These are phyloP conservation scores for Ophiostoma novo-ulmi DNA, from an alignment of 2,329 filamentous ascomycete genomes.

Conservation along the genomic window DNA sequence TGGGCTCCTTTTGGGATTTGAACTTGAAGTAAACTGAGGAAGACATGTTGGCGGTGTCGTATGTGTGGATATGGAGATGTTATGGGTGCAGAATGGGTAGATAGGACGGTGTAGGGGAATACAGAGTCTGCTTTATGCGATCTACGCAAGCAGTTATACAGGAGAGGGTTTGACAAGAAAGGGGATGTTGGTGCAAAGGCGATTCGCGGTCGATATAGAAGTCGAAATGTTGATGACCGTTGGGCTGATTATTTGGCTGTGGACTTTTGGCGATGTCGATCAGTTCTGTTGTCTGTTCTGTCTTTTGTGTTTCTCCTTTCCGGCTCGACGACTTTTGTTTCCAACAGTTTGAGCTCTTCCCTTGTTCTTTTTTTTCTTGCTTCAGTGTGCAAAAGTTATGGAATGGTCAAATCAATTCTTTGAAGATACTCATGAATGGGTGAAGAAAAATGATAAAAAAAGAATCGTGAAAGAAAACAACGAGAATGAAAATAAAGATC, in stretches of 20 bases:
- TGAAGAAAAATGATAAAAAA: conserved; percentile 18
- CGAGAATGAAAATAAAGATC: conserved; percentile 10
- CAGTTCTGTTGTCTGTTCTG: background rate
- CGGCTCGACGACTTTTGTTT: background rate
- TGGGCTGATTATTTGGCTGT: background rate
- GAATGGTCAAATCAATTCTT: conserved; percentile 29
- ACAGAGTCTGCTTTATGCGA: conserved; percentile 16
- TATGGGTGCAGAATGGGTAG: background rate
- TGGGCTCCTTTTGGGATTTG: conserved; percentile 95
- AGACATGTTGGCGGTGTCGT: conserved; percentile 58
- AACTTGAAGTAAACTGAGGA: conserved; percentile 99
- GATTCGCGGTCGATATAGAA: background rate
- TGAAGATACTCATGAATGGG: conserved; percentile 27
- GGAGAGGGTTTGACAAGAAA: background rate
- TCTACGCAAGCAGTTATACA: conserved; percentile 18
- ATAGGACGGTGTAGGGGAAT: background rate
- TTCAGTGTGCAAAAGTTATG: conserved; percentile 33
- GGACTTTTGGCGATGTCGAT: background rate
- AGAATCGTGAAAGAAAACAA: conserved; percentile 11
- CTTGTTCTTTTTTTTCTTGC: conserved; percentile 29
- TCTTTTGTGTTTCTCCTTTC: conserved; percentile 10
- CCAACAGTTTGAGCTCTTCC: background rate
- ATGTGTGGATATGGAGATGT: background rate
- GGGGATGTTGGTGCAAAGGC: background rate
- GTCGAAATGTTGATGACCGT: background rate